phyloP scores from a whole-genome alignment of 805 yeast species.

The Middelhovenomyces tepae region DNA sequence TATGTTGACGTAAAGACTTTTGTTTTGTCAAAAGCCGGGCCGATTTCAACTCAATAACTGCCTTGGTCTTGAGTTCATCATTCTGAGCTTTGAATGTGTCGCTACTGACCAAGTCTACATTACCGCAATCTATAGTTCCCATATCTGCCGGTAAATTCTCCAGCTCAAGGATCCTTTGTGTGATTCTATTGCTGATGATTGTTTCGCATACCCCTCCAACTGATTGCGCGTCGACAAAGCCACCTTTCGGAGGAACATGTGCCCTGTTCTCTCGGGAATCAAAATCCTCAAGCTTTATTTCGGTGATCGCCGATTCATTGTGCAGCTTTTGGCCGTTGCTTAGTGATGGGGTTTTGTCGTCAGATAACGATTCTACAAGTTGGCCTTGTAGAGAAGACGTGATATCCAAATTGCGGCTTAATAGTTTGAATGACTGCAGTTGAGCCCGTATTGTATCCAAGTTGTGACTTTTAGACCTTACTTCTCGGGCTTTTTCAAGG shows the following conservation, averaged over 20 bases:
- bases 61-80: slow-evolving; percentile 33
- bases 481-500: slow-evolving; percentile 9
- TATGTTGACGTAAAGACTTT: slow-evolving; percentile 75
- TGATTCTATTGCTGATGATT: slow-evolving; percentile 32
- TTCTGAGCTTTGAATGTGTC: slow-evolving; percentile 19
- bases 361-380: slow-evolving; percentile 17
- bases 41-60: slow-evolving; percentile 49
- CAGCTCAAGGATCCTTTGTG: slow-evolving; percentile 37
- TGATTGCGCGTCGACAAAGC: slow-evolving; percentile 8
- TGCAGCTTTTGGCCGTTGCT: too few species aligned
- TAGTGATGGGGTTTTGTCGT: too few species aligned
- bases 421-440: slow-evolving; percentile 57
- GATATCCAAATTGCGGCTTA: slow-evolving; percentile 47
- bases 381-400: slow-evolving; percentile 45
- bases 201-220: slow-evolving; percentile 33
- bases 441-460: slow-evolving; percentile 55
- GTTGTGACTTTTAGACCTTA: slow-evolving; percentile 11
- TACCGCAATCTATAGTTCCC: slow-evolving; percentile 23
- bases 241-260: slow-evolving; percentile 12
- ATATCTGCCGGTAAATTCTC: slow-evolving; percentile 29
- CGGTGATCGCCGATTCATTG: neutral
- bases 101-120: slow-evolving; percentile 20
- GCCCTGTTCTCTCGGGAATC: slow-evolving; percentile 9
- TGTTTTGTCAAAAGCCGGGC: slow-evolving; percentile 72
- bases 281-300: slow-evolving; percentile 3